Conservation (phyloP, 2,329 filamentous ascomycete genomes). For the Calonectria pseudoreteaudii region DNA sequence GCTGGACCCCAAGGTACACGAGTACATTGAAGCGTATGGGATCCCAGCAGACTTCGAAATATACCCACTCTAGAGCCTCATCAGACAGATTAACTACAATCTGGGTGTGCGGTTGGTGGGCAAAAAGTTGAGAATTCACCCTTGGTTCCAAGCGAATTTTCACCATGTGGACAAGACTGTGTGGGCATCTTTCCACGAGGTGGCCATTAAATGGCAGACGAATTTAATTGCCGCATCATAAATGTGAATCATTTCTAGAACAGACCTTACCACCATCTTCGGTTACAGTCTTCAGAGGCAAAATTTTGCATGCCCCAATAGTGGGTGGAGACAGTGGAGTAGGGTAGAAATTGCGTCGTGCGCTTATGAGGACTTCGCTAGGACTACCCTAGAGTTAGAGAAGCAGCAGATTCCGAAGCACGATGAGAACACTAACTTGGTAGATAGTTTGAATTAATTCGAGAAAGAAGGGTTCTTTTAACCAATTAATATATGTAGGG, state of each 20-base stretch:
- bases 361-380: neutral
- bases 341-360: neutral
- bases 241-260: neutral
- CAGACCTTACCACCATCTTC: neutral
- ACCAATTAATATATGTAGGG: no score
- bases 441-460: neutral
- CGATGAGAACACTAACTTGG: neutral
- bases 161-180: no score
- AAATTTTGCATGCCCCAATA: neutral
- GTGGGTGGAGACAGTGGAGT: neutral
- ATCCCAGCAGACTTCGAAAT: neutral
- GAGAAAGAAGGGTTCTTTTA: no score
- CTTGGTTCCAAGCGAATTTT: no score
- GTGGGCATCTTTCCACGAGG: neutral
- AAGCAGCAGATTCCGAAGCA: neutral
- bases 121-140: neutral
- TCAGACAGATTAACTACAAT: neutral
- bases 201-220: neutral
- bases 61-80: neutral
- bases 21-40: conserved; percentile 8
- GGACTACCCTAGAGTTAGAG: neutral
- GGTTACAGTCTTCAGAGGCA: neutral
- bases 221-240: neutral
- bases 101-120: neutral
- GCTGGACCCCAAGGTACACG: conserved; percentile 9